phyloP scores from a whole-genome alignment of 306 rosid species.

The Cicer arietinum region DNA sequence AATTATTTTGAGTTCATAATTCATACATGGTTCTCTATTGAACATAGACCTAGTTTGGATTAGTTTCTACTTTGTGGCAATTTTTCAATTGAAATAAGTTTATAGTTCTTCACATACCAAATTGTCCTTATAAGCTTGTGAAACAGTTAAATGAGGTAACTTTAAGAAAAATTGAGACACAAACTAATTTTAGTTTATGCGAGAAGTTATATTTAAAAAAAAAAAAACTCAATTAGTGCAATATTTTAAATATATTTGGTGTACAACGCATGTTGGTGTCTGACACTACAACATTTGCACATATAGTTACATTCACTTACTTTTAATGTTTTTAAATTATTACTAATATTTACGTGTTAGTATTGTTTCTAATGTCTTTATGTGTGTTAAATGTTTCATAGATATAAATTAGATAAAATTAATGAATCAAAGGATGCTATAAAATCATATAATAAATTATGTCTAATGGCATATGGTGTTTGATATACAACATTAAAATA shows the following conservation, averaged over 20 bases:
- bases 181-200: not conserved
- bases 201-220: no score
- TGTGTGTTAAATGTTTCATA: no score
- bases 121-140: no score
- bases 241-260: no score
- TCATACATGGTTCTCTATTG: not conserved
- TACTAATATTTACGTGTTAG: not conserved
- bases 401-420: not conserved
- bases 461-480: not conserved
- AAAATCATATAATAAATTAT: not conserved
- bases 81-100: not conserved
- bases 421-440: not conserved
- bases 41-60: not conserved
- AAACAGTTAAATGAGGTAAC: no score
- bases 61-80: no score
- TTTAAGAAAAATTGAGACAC: no score
- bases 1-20: conserved; percentile 7
- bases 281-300: no score
- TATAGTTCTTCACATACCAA: not conserved
- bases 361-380: no score
- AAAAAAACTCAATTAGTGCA: not conserved
- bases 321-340: not conserved
- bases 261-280: no score
- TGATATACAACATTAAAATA: not conserved
- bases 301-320: no score